Evolutionary conservation across 176 grass and related monocot species (phyloP).

Genomic region (Oryza glumipatula): DNA sequence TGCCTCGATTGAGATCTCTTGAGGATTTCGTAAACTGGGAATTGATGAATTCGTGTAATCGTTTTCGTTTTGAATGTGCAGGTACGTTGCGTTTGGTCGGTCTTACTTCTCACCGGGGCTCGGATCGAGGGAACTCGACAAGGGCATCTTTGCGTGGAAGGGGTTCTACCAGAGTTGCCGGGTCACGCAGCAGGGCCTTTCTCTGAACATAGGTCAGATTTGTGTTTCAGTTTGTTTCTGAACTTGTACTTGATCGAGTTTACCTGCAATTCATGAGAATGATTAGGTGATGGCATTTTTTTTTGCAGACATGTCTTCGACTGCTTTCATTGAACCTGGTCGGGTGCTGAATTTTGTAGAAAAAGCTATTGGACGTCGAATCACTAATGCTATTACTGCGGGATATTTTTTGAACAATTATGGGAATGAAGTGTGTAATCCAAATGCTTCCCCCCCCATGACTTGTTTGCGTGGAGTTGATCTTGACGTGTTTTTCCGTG

Average conservation of each 20-base stretch:
- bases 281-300: background rate
- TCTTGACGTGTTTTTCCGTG: background rate
- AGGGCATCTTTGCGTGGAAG: conserved; percentile 54
- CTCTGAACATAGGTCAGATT: conserved; percentile 60
- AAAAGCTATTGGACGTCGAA: background rate
- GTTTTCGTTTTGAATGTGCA: background rate
- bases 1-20: background rate
- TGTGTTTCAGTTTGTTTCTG: background rate
- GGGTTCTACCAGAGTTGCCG: conserved; percentile 86
- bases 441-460: background rate
- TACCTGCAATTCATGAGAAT: background rate
- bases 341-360: conserved; percentile 47
- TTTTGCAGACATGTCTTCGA: conserved; percentile 59
- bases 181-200: conserved; percentile 71
- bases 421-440: background rate
- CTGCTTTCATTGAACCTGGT: conserved; percentile 57
- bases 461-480: background rate
- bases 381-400: conserved; percentile 36
- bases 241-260: background rate
- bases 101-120: conserved; percentile 71
- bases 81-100: conserved; percentile 54
- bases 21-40: background rate
- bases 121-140: background rate
- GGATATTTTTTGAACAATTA: conserved; percentile 14
- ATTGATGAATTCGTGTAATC: background rate